Percentiles rank a stretch among this genome's conserved stretches.
phyloP scores from a whole-genome alignment of 306 rosid species.

The Cicer bijugum region DNA sequence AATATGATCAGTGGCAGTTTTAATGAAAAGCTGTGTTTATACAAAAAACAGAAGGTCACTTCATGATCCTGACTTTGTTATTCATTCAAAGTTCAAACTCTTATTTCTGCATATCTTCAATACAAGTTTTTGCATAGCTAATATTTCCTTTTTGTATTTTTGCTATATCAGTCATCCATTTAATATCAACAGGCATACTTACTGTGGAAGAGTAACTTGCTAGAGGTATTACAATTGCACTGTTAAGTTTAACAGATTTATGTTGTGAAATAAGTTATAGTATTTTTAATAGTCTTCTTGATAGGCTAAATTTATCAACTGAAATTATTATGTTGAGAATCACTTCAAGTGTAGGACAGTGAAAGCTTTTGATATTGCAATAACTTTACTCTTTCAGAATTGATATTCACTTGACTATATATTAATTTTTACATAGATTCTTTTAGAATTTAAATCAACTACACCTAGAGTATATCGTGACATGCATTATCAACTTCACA shows the following conservation, averaged over 20 bases:
- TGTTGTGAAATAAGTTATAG: conserved; percentile 15
- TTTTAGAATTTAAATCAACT: neutral
- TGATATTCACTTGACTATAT: neutral
- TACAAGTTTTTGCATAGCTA: neutral
- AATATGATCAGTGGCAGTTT: neutral
- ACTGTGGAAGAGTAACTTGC: conserved; percentile 33
- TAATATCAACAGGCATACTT: conserved; percentile 34
- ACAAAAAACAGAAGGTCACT: neutral
- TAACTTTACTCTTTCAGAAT: neutral
- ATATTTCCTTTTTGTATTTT: conserved; percentile 36
- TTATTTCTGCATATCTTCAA: neutral
- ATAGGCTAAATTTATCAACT: neutral
- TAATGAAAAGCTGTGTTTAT: neutral
- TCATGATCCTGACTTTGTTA: neutral
- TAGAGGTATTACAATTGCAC: conserved; percentile 35
- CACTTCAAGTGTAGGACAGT: neutral
- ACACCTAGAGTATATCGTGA: neutral
- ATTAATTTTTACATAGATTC: neutral
- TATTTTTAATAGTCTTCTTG: neutral
- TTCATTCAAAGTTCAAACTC: neutral
- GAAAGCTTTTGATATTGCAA: neutral
- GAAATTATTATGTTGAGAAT: neutral
- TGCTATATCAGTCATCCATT: conserved; percentile 35
- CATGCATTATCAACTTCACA: neutral
- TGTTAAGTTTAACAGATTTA: conserved; percentile 13